Evolutionary conservation across 345 rosid genomes (phyloP), one percentile per base, ranked within the genome.

Genomic region (Erysimum cheiranthoides): DNA sequence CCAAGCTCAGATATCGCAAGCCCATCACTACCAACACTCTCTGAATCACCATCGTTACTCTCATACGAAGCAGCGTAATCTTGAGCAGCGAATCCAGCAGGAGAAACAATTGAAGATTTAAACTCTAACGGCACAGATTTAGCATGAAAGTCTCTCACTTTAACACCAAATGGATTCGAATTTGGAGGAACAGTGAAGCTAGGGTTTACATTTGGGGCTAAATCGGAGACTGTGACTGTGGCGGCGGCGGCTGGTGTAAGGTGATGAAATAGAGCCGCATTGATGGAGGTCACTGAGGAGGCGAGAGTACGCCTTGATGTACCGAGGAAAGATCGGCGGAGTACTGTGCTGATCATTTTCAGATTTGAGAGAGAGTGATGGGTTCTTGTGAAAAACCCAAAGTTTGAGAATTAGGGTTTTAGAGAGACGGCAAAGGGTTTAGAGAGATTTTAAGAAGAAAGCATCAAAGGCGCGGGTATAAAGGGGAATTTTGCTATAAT

Each of bases 71-170:
- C 25, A 25, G 75, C 82, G 46, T 76, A 86, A 52, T 84, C 86
- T 0, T 80, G 87, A 3, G 85, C 89, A 0, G 98, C 94, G 8
- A 74, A 83, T 81, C 80, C 85, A 2, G 87, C 86, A 49, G 71
- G 70, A 54, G 80, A 68, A 46, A 53, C 61, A 52, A 39, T 9
- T 32, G 90, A 80, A 27, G 89, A 80, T 72, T 79, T 81, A 64
- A 82, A 91, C 52, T 73, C 78, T 56, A 85, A 82, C 21, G 85
- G 87, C 14, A 79, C 76, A 25, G 97, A 73, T 66, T 78, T 81
- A 51, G 68, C 82, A 59, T 88, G 96, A 71, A 93, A 85, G 39
- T 58, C 71, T 68, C 85, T 89, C 6, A 28, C 82, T 62, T 17
- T 72, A 18, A 74, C 39, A 42, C 67, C 72, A 60, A 57, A 76